Base-by-base conservation (phyloP, 495 filamentous ascomycete species). In the Neurospora sp. region DNA sequence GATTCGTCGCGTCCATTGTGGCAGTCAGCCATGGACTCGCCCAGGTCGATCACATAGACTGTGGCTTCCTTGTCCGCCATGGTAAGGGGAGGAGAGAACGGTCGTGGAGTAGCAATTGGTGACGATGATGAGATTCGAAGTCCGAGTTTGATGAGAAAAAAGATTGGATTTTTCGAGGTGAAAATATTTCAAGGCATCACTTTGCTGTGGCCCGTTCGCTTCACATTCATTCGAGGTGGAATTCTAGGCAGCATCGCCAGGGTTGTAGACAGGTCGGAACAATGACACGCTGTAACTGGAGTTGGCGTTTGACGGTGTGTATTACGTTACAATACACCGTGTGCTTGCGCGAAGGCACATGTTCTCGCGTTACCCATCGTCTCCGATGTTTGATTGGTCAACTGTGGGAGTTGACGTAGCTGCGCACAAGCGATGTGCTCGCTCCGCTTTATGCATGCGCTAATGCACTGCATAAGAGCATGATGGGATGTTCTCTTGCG, bases 21-120 rank as follows among this genome's bases (percentile, higher is more conserved):
- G 74, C 85, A 88, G 77, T 92, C 85, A 66, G 88, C 91, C 93
- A 97, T 98, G 23, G 96, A 93, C 75, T 81, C 82, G 70, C 93
- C 94, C 35, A 97, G 85, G 81, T 98, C 95, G 69, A 99, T 81
- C 77, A 98, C 90, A 81, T 96, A 99, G 18, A 98, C 90, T 6
- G 93, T 94, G 14, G 94, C 93, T 82, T 97, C 93, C 81, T 99
- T 99, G 69, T 93, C 91, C 39, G 96, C 92, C 96, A 99, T 99
- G 48, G 72, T 83, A 69, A 69, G 20, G 12, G 70, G 16, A 9
- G 44, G 39, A 59, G 42, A 39, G 71, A 2, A 27, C 27, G 14
- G 2, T 20, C 12, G 54, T 69, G 38, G 4, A 42, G 46, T 11
- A 8, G 39, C 37, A 23, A n/a, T 66, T 9, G 12, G 54, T 31